Evolutionary conservation across 2,329 filamentous ascomycete genomes (phyloP).

Genomic region (Monosporascus sp.): DNA sequence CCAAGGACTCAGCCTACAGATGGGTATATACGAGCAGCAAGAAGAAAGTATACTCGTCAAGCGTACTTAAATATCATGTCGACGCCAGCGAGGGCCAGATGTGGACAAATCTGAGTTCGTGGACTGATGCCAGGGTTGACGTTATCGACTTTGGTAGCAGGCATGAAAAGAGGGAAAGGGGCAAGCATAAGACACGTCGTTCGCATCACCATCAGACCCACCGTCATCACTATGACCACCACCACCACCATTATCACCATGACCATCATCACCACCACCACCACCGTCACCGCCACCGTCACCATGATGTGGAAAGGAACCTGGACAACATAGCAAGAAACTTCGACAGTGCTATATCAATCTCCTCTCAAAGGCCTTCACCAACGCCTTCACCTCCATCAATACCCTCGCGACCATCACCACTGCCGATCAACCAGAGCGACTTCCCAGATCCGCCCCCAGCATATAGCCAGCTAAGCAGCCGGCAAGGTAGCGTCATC

Average conservation of each 20-base stretch:
- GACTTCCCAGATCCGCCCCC: not conserved
- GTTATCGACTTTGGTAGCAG: slow-evolving; percentile 1
- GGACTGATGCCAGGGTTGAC: slow-evolving; percentile 1
- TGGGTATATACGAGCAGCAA: not conserved
- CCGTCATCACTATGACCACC: not conserved
- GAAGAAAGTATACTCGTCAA: not conserved
- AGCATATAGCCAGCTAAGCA: not conserved
- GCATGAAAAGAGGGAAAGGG: not conserved
- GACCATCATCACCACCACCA: not conserved
- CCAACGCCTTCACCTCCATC: not conserved
- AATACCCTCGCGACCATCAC: not conserved
- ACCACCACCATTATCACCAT: not conserved
- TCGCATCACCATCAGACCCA: not conserved
- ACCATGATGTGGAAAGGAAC: not conserved
- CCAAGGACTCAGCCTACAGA: not conserved
- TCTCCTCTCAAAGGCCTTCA: not conserved
- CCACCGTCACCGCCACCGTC: not conserved
- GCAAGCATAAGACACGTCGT: not conserved
- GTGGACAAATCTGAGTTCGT: not conserved
- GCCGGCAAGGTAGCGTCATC: not conserved
- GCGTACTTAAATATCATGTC: not conserved
- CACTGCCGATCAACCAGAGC: not conserved
- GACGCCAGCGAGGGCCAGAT: not conserved
- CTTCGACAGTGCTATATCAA: not conserved
- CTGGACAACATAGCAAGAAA: not conserved